Base-by-base conservation (phyloP, 139 green algal genomes). In the Desmodesmus armatus region DNA sequence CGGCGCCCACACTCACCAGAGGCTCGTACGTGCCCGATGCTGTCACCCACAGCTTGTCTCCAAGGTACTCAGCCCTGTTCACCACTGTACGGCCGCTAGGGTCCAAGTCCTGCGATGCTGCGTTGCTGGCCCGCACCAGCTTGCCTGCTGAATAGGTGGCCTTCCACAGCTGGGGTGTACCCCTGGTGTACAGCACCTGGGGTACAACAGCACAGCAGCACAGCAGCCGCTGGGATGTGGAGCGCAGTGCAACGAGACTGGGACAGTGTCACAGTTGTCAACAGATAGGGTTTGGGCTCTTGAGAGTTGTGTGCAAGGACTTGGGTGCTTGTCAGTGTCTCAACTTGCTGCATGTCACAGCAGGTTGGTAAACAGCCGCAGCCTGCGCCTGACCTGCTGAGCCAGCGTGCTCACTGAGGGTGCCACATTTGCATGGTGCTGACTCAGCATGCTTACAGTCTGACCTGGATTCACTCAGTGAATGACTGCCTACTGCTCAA, bases 31-130 rank as follows among this genome's bases (percentile, higher is more conserved):
- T 84, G 7, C 78, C 78, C 39, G 62, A 63, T 41, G 81, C 81
- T 23, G 81, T 75, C 51, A 86, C 70, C 39, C 74, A 86, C 49
- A 86, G 39, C 37, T 21, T 11, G 5, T 19, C 3, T 2, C 81
- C 81, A 29, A 29, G 37, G 29, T 81, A 86, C 53, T 80, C 69
- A 19, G 70, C 81, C 5, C 49, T 75, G 81, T 86, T 86, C 5
- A 86, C 41, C 49, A 86, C 81, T 29, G 55, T 78, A 35, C 51
- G 44, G 41, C 29, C 74, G 49, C 25, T 11, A 5, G 81, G 81
- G 51, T 86, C n/a, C 23, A 86, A 37, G 37, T 86, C 81, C 37
- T 86, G 81, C 17, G 51, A 75, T 3, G 81, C 81, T 27, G 81
- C 47, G 39, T 80, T 86, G 6, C 11, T 9, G 33, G 69, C 37